These are phyloP conservation scores for Erigeron canadensis DNA, from an alignment of 129 eudicot genomes.

Conservation along the genomic window DNA sequence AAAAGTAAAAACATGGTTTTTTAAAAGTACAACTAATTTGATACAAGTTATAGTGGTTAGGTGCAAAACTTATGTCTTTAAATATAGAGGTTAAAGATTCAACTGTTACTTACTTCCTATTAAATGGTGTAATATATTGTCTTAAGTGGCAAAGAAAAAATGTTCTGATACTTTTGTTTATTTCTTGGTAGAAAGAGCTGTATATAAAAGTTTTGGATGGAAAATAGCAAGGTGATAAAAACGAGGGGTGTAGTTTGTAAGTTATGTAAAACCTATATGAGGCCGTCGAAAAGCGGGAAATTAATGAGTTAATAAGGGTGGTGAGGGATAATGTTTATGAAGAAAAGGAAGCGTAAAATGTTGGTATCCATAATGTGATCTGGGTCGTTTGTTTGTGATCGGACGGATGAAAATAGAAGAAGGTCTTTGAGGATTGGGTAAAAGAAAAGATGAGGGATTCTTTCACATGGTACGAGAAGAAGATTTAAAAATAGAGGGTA, in stretches of 20 bases:
- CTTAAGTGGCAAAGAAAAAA: no score
- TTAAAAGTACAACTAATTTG: background rate
- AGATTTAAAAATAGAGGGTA: slow-evolving; percentile 7
- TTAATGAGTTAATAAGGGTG: slow-evolving; percentile 31
- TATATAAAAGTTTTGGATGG: background rate
- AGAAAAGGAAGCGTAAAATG: slow-evolving; percentile 22
- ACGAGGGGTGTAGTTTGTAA: slow-evolving; percentile 1
- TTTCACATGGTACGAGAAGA: slow-evolving; percentile 42
- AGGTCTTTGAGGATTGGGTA: slow-evolving; percentile 28
- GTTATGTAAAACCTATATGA: slow-evolving; percentile 13
- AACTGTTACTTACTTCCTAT: no score
- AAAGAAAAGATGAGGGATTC: slow-evolving; percentile 21
- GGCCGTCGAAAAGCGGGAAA: slow-evolving; percentile 39
- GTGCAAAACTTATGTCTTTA: no score
- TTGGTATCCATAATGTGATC: slow-evolving; percentile 19
- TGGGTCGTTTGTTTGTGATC: slow-evolving; percentile 25
- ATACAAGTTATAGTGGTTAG: no score
- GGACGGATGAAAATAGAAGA: slow-evolving; percentile 15
- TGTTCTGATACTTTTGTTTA: no score
- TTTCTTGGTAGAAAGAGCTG: background rate
- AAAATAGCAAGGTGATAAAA: background rate
- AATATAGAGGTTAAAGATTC: no score
- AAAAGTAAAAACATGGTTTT: no score
- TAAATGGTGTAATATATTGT: no score
- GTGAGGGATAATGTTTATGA: slow-evolving; percentile 28